Base-by-base conservation (phyloP, 208 protist genomes). In the Endotrypanum monterogeii region DNA sequence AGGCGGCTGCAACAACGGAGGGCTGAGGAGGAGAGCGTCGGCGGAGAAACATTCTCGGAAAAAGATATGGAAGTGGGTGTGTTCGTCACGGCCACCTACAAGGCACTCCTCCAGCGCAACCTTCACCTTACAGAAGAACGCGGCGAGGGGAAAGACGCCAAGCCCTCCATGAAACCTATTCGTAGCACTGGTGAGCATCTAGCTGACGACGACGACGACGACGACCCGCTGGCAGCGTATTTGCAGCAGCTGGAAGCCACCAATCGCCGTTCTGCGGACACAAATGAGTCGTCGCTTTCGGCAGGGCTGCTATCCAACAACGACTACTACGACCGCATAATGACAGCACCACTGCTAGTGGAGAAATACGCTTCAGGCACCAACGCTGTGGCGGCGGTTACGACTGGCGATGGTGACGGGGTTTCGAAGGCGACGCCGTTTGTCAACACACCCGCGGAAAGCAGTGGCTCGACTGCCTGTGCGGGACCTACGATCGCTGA, bases 31-130 rank as follows among this genome's bases (percentile, higher is more conserved):
- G 70, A 82, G 23, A 67, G 79, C 28, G 44, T 60, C n/a, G 82
- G 80, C 8, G 78, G 81, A 14, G 41, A 48, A 4, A 71, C 76
- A 11, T 70, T 91, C 1, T 76, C 86, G 16, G 69, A 88, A 72
- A 92, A 91, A 73, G 90, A 94, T 54, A 12, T 83, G 61, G 82
- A 92, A 11, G 88, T 94, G 32, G 90, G 90, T 56, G 83, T 92
- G 3, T 94, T 94, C 69, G 81, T 94, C 14, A 94, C 90, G 12
- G 69, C 85, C 1, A 69, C 85, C 46, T 94, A 94, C 76, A 73
- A 84, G 48, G 78, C 78, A 18, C 63, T 87, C 18, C 76, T 92
- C 55, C 79, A 79, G 58, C 77, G 82, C 57, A 86, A 89, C 63
- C 71, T 67, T 25, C 76, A 79, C 41, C 46, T 57, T 5, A 9